phyloP scores from a whole-genome alignment of 106 monocot species.

The Xerophyta viscosa region DNA sequence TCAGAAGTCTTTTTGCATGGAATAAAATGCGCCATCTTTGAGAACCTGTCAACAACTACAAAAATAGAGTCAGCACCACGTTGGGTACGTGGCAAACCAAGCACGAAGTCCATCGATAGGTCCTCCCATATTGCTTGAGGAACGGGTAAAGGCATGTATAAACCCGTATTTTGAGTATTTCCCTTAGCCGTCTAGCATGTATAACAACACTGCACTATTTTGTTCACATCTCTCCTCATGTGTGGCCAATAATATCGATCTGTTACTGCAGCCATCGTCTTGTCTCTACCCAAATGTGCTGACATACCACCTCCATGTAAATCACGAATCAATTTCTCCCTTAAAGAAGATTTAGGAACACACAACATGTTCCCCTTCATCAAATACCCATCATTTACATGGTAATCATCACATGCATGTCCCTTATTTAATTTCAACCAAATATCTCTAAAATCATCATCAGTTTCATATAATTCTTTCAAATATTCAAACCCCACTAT shows the following conservation, averaged over 20 bases:
- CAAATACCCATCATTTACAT: not conserved
- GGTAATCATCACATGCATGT: not conserved
- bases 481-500: too few species aligned
- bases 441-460: too few species aligned
- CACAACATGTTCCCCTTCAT: not conserved
- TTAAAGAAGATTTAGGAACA: not conserved
- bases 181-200: not conserved
- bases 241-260: not conserved
- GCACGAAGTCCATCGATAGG: not conserved
- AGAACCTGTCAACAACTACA: slow-evolving; percentile 1
- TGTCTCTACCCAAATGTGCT: slow-evolving; percentile 4
- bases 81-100: not conserved
- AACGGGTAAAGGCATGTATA: not conserved
- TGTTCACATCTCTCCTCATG: not conserved
- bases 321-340: not conserved
- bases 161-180: too few species aligned
- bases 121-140: not conserved
- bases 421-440: not conserved
- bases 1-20: not conserved
- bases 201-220: not conserved
- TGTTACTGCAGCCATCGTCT: not conserved
- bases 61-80: not conserved
- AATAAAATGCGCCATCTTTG: too few species aligned
- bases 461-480: too few species aligned
- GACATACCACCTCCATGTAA: not conserved